Evolutionary conservation across 108 stramenopile genomes (phyloP).

Genomic region (Nitzschia sp.): DNA sequence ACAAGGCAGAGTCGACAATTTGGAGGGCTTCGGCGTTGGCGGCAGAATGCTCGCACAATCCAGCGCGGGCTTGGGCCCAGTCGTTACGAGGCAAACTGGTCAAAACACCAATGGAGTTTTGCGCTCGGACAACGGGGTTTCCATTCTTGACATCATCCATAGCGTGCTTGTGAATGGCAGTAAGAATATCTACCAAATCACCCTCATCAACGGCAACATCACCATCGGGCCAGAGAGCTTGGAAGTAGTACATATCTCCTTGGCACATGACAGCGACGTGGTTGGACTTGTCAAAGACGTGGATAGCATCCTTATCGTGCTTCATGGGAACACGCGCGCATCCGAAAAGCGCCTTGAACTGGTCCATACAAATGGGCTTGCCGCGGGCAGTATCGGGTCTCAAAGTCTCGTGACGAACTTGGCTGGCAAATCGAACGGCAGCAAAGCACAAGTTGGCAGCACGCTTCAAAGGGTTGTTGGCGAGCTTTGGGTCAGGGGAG

Average conservation of each 20-base stretch:
- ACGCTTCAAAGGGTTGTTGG: slow-evolving; percentile 59
- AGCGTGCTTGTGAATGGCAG: slow-evolving; percentile 65
- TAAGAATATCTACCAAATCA: slow-evolving; percentile 73
- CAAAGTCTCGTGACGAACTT: slow-evolving; percentile 61
- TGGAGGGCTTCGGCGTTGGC: slow-evolving; percentile 61
- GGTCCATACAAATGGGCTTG: slow-evolving; percentile 82
- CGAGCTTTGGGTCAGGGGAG: slow-evolving; percentile 76
- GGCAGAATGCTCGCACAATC: slow-evolving; percentile 38
- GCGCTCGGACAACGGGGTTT: slow-evolving; percentile 10
- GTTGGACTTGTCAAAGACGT: slow-evolving; percentile 51
- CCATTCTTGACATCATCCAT: slow-evolving; percentile 27
- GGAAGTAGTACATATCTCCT: slow-evolving; percentile 79
- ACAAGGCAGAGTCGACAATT: slow-evolving; percentile 79
- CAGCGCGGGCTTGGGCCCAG: slow-evolving; percentile 70
- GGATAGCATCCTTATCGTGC: slow-evolving; percentile 54
- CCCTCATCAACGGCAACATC: slow-evolving; percentile 74
- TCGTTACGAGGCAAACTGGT: slow-evolving; percentile 72
- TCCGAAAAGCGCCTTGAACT: slow-evolving; percentile 59
- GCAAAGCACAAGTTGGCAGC: slow-evolving; percentile 77
- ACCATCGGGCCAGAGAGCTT: slow-evolving; percentile 69
- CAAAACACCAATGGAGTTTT: slow-evolving; percentile 69
- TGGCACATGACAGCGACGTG: slow-evolving; percentile 75
- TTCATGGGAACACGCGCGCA: slow-evolving; percentile 57
- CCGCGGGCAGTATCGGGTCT: slow-evolving; percentile 70
- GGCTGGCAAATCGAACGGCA: slow-evolving; percentile 64